phyloP scores from a whole-genome alignment of 2,329 filamentous ascomycete species.

The Arthrobotrys conoides region DNA sequence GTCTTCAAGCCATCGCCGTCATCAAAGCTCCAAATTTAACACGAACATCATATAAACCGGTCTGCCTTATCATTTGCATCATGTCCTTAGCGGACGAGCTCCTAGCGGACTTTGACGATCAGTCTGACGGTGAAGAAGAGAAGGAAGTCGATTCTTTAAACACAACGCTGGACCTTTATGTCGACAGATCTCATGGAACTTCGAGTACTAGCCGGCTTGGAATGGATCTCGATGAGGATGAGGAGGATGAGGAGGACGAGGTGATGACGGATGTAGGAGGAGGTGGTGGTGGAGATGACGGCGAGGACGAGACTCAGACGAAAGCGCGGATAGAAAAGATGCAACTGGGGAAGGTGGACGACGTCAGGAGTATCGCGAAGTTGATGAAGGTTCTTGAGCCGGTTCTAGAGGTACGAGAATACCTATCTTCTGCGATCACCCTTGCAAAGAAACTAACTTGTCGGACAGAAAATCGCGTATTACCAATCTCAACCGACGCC shows the following conservation, averaged over 20 bases:
- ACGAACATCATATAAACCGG: slow-evolving; percentile 28
- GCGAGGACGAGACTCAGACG: slow-evolving; percentile 77
- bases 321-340: slow-evolving; percentile 87
- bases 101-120: slow-evolving; percentile 90
- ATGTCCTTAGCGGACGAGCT: slow-evolving; percentile 96
- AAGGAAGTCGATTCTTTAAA: slow-evolving; percentile 69
- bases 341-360: slow-evolving; percentile 79
- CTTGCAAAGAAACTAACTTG: slow-evolving; percentile 71
- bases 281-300: slow-evolving; percentile 67
- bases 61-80: slow-evolving; percentile 70
- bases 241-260: slow-evolving; percentile 75
- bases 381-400: slow-evolving; percentile 87
- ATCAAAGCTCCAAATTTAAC: neutral
- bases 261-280: slow-evolving; percentile 47
- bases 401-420: slow-evolving; percentile 80
- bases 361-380: slow-evolving; percentile 82
- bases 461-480: slow-evolving; percentile 79
- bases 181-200: slow-evolving; percentile 65
- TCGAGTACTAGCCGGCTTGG: slow-evolving; percentile 66
- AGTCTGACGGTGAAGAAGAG: slow-evolving; percentile 79
- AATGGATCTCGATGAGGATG: slow-evolving; percentile 75
- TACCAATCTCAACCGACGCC: slow-evolving; percentile 79
- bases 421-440: slow-evolving; percentile 62
- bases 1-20: neutral
- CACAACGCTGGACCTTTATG: slow-evolving; percentile 68